phyloP scores from a whole-genome alignment of 2,329 filamentous ascomycete genomes.

The Epichloe hybrida region DNA sequence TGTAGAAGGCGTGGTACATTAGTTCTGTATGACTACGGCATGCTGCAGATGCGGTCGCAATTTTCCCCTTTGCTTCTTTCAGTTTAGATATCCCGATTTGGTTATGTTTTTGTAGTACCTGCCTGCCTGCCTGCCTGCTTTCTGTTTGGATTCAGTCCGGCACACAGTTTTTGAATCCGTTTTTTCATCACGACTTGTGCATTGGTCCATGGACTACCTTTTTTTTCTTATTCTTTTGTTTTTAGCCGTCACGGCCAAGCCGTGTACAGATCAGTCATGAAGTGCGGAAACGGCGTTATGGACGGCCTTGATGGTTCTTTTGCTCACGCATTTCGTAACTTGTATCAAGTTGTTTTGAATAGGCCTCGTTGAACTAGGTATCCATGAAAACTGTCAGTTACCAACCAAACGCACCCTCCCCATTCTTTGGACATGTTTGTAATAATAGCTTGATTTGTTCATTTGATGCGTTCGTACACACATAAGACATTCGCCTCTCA shows the following conservation, averaged over 20 bases:
- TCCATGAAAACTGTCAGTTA: too few relatives aligned
- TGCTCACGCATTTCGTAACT: background rate
- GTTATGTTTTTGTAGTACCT: background rate
- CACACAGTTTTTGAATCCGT: too few relatives aligned
- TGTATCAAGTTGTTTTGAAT: too few relatives aligned
- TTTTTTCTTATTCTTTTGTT: background rate
- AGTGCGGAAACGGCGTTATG: background rate
- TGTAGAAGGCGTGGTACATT: conserved; percentile 50
- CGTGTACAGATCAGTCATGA: too few relatives aligned
- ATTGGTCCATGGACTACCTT: background rate
- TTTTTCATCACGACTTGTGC: too few relatives aligned
- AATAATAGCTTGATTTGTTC: too few relatives aligned
- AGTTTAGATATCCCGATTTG: conserved; percentile 1
- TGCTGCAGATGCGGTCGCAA: background rate
- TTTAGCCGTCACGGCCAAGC: background rate
- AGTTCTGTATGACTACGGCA: conserved; percentile 10
- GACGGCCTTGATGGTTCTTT: background rate
- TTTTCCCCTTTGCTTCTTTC: background rate
- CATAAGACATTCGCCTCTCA: too few relatives aligned
- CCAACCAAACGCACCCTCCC: too few relatives aligned
- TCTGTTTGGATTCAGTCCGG: background rate
- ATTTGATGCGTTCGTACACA: too few relatives aligned
- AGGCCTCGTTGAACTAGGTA: too few relatives aligned
- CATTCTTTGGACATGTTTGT: too few relatives aligned
- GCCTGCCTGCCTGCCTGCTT: background rate